phyloP scores from a whole-genome alignment of 768 basidiomycete genomes.

The Mycena albidolilacea region DNA sequence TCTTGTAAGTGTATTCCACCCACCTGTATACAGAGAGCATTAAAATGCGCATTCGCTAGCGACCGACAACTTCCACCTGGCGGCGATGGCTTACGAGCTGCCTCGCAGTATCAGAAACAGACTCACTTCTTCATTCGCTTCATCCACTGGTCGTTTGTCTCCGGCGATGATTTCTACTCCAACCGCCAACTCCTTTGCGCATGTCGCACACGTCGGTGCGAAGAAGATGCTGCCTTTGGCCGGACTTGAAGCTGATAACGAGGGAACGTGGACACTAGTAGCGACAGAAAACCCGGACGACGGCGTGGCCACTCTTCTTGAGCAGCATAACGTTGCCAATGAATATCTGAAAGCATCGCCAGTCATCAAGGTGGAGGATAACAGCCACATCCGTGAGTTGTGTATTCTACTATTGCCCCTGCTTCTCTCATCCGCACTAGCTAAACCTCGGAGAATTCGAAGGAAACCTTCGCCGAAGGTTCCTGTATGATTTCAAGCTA shows the following conservation, averaged over 20 bases:
- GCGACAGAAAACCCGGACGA: constrained; percentile 50
- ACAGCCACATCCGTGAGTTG: constrained; percentile 22
- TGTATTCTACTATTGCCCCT: not conserved
- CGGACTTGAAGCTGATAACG: constrained; percentile 70
- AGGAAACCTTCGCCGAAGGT: constrained; percentile 35
- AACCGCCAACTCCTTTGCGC: constrained; percentile 72
- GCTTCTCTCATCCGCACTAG: constrained; percentile 35
- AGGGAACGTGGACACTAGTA: constrained; percentile 66
- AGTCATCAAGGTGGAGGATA: not conserved
- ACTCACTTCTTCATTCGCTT: constrained; percentile 24
- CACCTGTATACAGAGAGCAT: not conserved
- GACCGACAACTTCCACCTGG: constrained; percentile 16
- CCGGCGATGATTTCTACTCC: constrained; percentile 71
- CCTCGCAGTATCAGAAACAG: constrained; percentile 39
- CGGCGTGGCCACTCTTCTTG: constrained; percentile 46
- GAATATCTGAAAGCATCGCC: constrained; percentile 50
- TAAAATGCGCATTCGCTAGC: constrained; percentile 3
- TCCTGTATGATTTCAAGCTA: constrained; percentile 14
- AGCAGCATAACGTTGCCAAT: constrained; percentile 54
- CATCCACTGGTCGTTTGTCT: constrained; percentile 41
- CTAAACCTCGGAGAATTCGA: constrained; percentile 32
- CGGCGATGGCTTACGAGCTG: constrained; percentile 21
- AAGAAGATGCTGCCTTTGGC: constrained; percentile 42
- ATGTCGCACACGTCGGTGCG: constrained; percentile 75
- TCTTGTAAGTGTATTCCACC: constrained; percentile 39